These are phyloP conservation scores for Fusarium nelsonii DNA, from an alignment of 2,329 filamentous ascomycete species.

Conservation along the genomic window DNA sequence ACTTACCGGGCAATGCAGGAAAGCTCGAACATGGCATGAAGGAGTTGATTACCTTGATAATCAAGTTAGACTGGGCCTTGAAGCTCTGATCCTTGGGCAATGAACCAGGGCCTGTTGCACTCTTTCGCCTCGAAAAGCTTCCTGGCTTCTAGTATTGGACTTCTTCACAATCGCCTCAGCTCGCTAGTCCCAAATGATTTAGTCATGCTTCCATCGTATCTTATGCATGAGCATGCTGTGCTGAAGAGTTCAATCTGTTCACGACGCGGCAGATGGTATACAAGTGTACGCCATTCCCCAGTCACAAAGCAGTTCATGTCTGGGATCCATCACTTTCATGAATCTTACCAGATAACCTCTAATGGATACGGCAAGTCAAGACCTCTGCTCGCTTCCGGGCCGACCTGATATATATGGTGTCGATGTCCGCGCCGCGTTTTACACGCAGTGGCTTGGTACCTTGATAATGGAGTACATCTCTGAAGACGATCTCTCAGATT, in stretches of 20 bases:
- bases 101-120: conserved; percentile 10
- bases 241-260: not conserved
- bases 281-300: conserved; percentile 42
- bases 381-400: conserved; percentile 45
- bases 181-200: not conserved
- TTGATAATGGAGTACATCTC: conserved; percentile 51
- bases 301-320: not conserved
- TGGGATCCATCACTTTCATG: not conserved
- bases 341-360: not conserved
- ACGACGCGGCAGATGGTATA: conserved; percentile 22
- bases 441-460: conserved; percentile 54
- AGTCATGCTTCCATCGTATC: conserved; percentile 9
- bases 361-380: conserved; percentile 11
- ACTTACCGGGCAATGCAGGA: conserved; percentile 8
- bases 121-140: conserved; percentile 9
- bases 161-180: conserved; percentile 21
- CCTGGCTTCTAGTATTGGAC: conserved; percentile 17
- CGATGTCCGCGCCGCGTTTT: conserved; percentile 53
- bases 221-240: conserved; percentile 4
- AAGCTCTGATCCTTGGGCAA: not conserved
- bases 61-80: not conserved
- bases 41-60: not conserved
- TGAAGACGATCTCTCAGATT: conserved; percentile 45
- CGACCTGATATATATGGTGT: conserved; percentile 53
- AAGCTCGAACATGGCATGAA: not conserved